These are phyloP conservation scores for Serendipita vermifera DNA, from an alignment of 768 basidiomycete genomes.

Conservation along the genomic window DNA sequence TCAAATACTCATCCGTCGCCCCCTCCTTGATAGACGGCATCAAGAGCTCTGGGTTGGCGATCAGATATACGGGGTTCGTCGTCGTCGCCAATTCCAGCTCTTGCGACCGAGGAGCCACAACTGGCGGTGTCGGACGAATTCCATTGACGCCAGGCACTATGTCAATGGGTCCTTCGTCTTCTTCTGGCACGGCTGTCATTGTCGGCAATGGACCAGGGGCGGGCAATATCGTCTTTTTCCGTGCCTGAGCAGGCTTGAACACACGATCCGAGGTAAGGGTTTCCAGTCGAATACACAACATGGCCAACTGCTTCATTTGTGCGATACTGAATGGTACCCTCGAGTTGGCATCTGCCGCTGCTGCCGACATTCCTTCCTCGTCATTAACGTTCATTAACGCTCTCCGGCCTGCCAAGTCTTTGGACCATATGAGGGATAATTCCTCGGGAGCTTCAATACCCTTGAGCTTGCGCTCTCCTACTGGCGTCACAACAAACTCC, in stretches of 20 bases:
- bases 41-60: constrained; percentile 48
- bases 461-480: constrained; percentile 88
- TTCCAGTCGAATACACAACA: constrained; percentile 68
- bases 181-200: neutral
- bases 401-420: constrained; percentile 55
- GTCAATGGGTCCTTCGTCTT: neutral
- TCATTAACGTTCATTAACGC: constrained; percentile 26
- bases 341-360: neutral
- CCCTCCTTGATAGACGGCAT: constrained; percentile 58
- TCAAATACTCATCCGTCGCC: constrained; percentile 58
- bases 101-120: constrained; percentile 16
- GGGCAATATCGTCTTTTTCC: constrained; percentile 28
- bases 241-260: constrained; percentile 36
- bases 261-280: constrained; percentile 51
- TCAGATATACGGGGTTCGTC: constrained; percentile 30
- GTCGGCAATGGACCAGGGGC: neutral
- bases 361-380: constrained; percentile 7
- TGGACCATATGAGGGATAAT: constrained; percentile 75
- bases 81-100: constrained; percentile 15
- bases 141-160: constrained; percentile 2
- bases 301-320: constrained; percentile 60
- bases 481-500: constrained; percentile 52
- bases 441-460: constrained; percentile 85
- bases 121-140: constrained; percentile 24
- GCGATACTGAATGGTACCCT: constrained; percentile 25